Evolutionary conservation across 371 early-diverging fungal species (phyloP), one percentile per base, ranked within the genome.

Genomic region (Mucor circinelloides): DNA sequence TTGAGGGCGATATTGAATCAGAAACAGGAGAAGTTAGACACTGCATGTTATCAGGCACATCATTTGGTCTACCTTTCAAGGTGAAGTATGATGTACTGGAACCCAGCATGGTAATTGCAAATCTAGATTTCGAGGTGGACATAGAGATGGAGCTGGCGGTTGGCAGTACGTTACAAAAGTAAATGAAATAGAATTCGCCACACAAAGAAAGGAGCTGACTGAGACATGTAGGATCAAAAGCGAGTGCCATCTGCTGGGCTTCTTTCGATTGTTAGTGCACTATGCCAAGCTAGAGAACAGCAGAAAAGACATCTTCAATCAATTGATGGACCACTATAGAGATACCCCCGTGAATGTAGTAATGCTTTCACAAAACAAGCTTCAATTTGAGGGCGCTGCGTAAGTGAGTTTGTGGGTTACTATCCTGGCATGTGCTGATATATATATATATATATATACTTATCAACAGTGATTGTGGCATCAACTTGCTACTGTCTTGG

Each of bases 191-290:
- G 13, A 38, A 25, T 9, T 6, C 6, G 13, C 7, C 27, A 31
- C 10, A 15, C 7, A 19, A 25, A 6, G 32, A 34, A 10, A 13
- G 9, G 1, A 25, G 4, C 25, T 64, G n/a, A 15, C 44, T n/a
- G 27, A 23, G 17, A 28, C 2, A 13, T 31, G 10, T 27, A 82
- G 82, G 23, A 61, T 79, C 28, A 72, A 69, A 48, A 65, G 73
- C 44, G 72, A 75, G 25, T 63, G 69, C 34, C 40, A 79, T 55
- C 42, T 82, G 2, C 15, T 82, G 4, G 68, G 34, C 0, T 79
- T 82, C 42, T 82, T 82, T 30, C 69, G 73, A 23, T 34, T 77
- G 17, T 21, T 79, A 9, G 62, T 67, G 13, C 72, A 72, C 61
- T 72, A 72, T 68, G 72, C 68, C n/a, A 50, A 64, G 44, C 34